phyloP scores from a whole-genome alignment of 306 rosid species.

The Inga laurina region DNA sequence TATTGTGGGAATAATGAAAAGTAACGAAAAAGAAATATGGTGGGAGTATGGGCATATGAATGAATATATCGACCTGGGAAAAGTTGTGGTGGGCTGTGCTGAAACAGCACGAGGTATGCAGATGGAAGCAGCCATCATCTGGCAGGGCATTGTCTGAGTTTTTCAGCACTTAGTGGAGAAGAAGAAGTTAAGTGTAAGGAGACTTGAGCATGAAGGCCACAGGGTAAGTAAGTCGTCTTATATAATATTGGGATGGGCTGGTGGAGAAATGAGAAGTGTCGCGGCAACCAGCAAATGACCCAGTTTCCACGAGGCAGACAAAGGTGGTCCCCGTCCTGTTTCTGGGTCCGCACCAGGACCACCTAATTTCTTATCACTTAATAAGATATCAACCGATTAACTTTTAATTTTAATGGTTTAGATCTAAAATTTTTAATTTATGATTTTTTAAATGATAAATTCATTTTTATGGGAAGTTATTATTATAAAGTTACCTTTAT shows the following conservation, averaged over 20 bases:
- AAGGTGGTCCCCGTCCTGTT: not conserved
- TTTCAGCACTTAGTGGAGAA: not conserved
- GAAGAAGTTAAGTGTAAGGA: not conserved
- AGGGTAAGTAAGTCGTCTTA: not conserved
- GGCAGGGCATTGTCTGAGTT: conserved; percentile 31
- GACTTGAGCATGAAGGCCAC: not conserved
- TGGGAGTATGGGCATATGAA: not conserved
- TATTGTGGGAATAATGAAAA: not conserved
- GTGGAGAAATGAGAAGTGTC: not conserved
- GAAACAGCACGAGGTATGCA: conserved; percentile 37
- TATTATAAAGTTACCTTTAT: too few relatives aligned
- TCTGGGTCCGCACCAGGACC: not conserved
- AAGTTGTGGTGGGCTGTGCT: conserved; percentile 29
- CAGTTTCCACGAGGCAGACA: not conserved
- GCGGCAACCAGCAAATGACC: not conserved
- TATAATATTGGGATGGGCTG: not conserved
- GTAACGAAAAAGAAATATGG: not conserved
- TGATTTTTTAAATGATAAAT: too few relatives aligned
- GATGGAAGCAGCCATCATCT: conserved; percentile 23
- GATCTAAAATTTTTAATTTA: too few relatives aligned
- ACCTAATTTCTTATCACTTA: too few relatives aligned
- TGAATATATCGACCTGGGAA: conserved; percentile 36
- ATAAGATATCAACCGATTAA: too few relatives aligned
- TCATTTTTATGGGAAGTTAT: too few relatives aligned
- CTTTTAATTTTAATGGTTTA: too few relatives aligned